Percentiles rank a stretch among this genome's conserved stretches.
phyloP scores from a whole-genome alignment of 2,329 filamentous ascomycete genomes.

The Cercospora sp. region DNA sequence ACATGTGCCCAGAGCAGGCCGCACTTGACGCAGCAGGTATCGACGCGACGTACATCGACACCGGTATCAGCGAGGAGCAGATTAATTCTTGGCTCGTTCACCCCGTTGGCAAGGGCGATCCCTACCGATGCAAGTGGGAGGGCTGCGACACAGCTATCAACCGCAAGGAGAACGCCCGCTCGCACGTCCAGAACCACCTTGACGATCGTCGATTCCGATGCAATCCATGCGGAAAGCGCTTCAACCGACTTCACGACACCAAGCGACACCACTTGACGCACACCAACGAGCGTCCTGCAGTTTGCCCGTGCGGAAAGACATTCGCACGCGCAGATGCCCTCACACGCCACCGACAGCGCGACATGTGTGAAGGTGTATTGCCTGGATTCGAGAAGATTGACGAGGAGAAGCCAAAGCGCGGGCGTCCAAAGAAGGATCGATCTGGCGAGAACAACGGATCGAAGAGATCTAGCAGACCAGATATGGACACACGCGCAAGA shows the following conservation, averaged over 20 bases:
- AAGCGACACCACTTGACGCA: slow-evolving; percentile 98
- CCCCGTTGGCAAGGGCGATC: slow-evolving; percentile 46
- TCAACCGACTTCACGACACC: slow-evolving; percentile 93
- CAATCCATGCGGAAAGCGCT: slow-evolving; percentile 90
- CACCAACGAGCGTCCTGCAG: slow-evolving; percentile 91
- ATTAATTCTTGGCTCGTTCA: slow-evolving; percentile 53
- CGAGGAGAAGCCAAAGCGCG: slow-evolving; percentile 67
- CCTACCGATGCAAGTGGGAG: slow-evolving; percentile 56
- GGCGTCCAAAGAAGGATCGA: slow-evolving; percentile 63
- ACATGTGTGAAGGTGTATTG: slow-evolving; percentile 95
- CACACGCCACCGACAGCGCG: slow-evolving; percentile 88
- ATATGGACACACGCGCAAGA: slow-evolving; percentile 58
- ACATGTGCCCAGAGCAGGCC: slow-evolving; percentile 39
- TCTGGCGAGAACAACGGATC: slow-evolving; percentile 26
- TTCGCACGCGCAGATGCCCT: slow-evolving; percentile 95
- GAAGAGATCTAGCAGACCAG: slow-evolving; percentile 44
- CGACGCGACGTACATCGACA: slow-evolving; percentile 67
- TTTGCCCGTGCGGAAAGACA: slow-evolving; percentile 89
- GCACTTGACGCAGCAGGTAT: slow-evolving; percentile 51
- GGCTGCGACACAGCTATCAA: slow-evolving; percentile 88
- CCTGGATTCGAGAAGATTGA: slow-evolving; percentile 62
- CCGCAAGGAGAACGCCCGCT: slow-evolving; percentile 98
- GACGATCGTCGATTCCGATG: slow-evolving; percentile 95
- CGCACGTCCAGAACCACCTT: slow-evolving; percentile 95
- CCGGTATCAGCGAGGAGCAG: slow-evolving; percentile 84